These are phyloP conservation scores for Apiospora malaysiana DNA, from an alignment of 2,329 filamentous ascomycete genomes.

Conservation along the genomic window DNA sequence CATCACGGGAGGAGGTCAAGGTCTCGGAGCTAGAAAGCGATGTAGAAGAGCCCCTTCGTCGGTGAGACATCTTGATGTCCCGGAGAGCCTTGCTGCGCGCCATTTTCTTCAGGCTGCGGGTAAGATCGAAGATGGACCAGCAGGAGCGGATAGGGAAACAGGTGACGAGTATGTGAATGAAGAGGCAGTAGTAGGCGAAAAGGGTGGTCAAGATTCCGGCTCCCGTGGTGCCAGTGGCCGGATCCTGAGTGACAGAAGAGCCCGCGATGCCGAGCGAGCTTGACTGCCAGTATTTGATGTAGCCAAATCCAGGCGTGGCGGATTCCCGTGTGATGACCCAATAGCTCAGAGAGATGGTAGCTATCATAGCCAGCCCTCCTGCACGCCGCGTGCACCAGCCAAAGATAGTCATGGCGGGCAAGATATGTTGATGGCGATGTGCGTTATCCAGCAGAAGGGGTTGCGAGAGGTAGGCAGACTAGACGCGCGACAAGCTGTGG, in stretches of 20 bases:
- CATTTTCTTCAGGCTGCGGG: slow-evolving; percentile 53
- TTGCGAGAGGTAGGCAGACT: slow-evolving; percentile 20
- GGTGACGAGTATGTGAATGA: slow-evolving; percentile 69
- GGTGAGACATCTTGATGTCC: slow-evolving; percentile 53
- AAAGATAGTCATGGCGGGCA: slow-evolving; percentile 56
- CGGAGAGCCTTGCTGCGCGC: slow-evolving; percentile 51
- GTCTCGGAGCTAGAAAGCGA: slow-evolving; percentile 64
- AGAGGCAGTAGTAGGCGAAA: slow-evolving; percentile 69
- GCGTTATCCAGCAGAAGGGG: slow-evolving; percentile 12
- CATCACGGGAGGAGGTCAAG: slow-evolving; percentile 52
- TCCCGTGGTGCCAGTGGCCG: slow-evolving; percentile 39
- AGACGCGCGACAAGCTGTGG: slow-evolving; percentile 21
- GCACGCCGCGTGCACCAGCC: slow-evolving; percentile 59
- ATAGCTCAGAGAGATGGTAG: slow-evolving; percentile 55
- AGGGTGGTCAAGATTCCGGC: slow-evolving; percentile 57
- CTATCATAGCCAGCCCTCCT: slow-evolving; percentile 61
- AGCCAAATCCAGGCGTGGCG: slow-evolving; percentile 48
- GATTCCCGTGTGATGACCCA: slow-evolving; percentile 61
- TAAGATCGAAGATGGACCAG: slow-evolving; percentile 66
- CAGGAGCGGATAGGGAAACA: slow-evolving; percentile 67
- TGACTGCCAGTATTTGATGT: slow-evolving; percentile 46
- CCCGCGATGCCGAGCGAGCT: slow-evolving; percentile 2
- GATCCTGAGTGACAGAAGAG: background rate
- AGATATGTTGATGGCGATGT: slow-evolving; percentile 24
- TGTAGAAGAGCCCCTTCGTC: slow-evolving; percentile 58